phyloP scores from a whole-genome alignment of 805 yeast species.

The Myxozyma lipomycoides region DNA sequence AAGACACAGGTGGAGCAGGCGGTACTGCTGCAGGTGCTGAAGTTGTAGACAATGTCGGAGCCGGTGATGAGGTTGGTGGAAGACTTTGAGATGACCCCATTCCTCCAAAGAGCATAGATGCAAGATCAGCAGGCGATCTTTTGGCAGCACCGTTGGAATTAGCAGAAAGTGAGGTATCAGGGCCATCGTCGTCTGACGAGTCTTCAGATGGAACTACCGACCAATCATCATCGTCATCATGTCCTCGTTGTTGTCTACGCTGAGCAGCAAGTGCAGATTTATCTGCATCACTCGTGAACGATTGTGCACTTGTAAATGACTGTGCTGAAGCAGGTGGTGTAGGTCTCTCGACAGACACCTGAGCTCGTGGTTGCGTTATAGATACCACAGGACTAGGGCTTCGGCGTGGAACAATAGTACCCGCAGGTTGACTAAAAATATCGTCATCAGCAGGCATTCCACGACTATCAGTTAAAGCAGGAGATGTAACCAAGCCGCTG shows the following conservation, averaged over 20 bases:
- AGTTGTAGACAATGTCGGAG: slow-evolving; percentile 33
- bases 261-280: slow-evolving; percentile 33
- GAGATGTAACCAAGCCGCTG: neutral
- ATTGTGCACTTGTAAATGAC: slow-evolving; percentile 9
- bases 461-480: neutral
- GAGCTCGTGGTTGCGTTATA: slow-evolving; percentile 3
- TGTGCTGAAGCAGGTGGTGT: slow-evolving; percentile 10
- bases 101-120: slow-evolving; percentile 43
- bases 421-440: neutral
- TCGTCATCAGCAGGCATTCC: neutral
- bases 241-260: slow-evolving; percentile 37
- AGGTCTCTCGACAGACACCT: slow-evolving; percentile 9
- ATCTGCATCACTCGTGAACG: slow-evolving; percentile 22
- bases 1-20: slow-evolving; percentile 31
- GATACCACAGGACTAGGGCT: neutral
- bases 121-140: slow-evolving; percentile 39
- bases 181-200: slow-evolving; percentile 36
- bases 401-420: neutral
- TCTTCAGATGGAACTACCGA: slow-evolving; percentile 34
- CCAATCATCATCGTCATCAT: slow-evolving; percentile 37
- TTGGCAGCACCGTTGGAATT: slow-evolving; percentile 37
- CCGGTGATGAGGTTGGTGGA: slow-evolving; percentile 27
- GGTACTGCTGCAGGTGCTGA: slow-evolving; percentile 34
- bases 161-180: slow-evolving; percentile 30
- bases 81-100: slow-evolving; percentile 36